Evolutionary conservation across 163 green algal genomes (phyloP), one percentile per base, ranked within the genome.

Genomic region (Volvox carteri): DNA sequence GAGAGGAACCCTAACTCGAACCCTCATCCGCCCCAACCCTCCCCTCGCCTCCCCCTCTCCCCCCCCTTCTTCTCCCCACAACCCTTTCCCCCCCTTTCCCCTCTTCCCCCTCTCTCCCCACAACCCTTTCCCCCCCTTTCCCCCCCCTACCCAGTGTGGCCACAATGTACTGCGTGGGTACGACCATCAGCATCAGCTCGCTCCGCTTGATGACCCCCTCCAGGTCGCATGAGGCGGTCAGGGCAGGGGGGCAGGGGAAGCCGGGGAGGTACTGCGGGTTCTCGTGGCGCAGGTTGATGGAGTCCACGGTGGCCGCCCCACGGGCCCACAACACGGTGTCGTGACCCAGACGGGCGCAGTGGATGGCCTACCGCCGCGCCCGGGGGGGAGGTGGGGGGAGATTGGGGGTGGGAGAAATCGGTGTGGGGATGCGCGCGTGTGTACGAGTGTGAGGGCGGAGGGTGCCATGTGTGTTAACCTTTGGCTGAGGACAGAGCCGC

Each of bases 131-230:
- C 70, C 70, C 30, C 70, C 12, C 39, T 11, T 8, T 4, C 70
- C 39, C 70, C 12, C 18, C 44, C 87, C 18, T 37, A 94, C 91
- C 67, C 39, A 95, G 78, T 11, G 92, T 93, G 1, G 21, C 6
- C 30, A 87, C 94, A 25, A 98, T 92, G 90, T 97, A 98, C 30
- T 95, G 96, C 0, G 96, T 98, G 9, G 96, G 96, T 16, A 98
- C 93, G 28, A 98, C 96, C 89, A 97, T 94, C 8, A 98, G 94
- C 28, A 98, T 28, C 16, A 98, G 54, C 76, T 97, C 85, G 19
- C 81, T 91, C 80, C 92, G 67, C 30, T 35, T 73, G 6, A 95
- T 76, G 4, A 85, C 84, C 4, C 46, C 85, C 0, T 2, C 54
- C 25, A 78, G 39, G 42, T 90, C 56, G 19, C 30, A 72, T 41